Evolutionary conservation across 768 basidiomycete genomes (phyloP).

Genomic region (Boletus bicolor): DNA sequence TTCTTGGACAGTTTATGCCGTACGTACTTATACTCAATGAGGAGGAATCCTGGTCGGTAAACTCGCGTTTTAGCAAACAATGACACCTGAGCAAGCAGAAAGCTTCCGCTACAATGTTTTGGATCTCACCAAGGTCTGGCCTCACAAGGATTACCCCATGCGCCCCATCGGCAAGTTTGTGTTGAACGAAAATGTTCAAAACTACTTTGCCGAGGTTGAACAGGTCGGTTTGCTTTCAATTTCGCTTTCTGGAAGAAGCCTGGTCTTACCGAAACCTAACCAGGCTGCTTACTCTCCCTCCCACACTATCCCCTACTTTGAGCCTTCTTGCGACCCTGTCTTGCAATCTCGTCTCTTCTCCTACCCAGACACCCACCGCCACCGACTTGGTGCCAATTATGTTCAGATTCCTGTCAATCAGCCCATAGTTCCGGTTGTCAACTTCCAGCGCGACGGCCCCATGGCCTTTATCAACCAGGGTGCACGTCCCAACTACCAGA

Average conservation of each 20-base stretch:
- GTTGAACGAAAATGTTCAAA: constrained; percentile 71
- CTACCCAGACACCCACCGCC: constrained; percentile 86
- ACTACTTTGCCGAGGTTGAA: constrained; percentile 95
- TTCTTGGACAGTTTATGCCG: constrained; percentile 84
- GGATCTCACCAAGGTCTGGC: constrained; percentile 90
- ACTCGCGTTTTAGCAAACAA: constrained; percentile 64
- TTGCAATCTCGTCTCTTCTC: constrained; percentile 94
- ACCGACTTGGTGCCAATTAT: constrained; percentile 80
- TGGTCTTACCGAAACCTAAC: constrained; percentile 2
- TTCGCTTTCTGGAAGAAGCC: constrained; percentile 20
- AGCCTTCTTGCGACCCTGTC: constrained; percentile 88
- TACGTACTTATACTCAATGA: constrained; percentile 34
- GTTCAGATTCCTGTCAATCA: constrained; percentile 87
- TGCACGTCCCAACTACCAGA: constrained; percentile 82
- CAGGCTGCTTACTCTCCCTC: constrained; percentile 84
- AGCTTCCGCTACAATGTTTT: constrained; percentile 86
- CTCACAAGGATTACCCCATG: constrained; percentile 85
- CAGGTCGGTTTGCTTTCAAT: constrained; percentile 54
- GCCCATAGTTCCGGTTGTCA: constrained; percentile 66
- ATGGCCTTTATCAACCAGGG: constrained; percentile 76
- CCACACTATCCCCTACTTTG: constrained; percentile 84
- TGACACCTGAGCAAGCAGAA: constrained; percentile 91
- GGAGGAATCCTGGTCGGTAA: constrained; percentile 1
- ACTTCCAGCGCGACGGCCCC: constrained; percentile 90
- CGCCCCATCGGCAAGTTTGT: constrained; percentile 85